Base-by-base conservation (phyloP, 2,329 filamentous ascomycete species). In the Emergomyces pasteurianus region DNA sequence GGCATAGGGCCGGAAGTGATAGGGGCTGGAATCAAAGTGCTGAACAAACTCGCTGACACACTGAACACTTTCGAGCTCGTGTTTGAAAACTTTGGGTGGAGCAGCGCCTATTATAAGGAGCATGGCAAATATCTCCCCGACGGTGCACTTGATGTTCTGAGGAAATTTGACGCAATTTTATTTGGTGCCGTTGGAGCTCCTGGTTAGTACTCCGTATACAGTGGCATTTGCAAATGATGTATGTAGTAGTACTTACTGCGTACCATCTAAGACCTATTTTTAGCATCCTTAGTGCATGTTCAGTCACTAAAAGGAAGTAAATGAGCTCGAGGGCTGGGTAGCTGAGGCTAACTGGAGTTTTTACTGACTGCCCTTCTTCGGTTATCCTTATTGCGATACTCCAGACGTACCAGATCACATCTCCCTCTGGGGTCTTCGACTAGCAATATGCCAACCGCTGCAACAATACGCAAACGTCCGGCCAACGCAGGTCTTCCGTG, bases 1-100 rank as follows among this genome's bases (percentile, higher is more conserved):
- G 86, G 86, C 59, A 88, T 89, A 63, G 86, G 86, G 1, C 80
- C 80, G 1, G 86, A 89, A 71, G 86, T 89, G 12, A 82, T 87
- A 71, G 75, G 79, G 38, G 84, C 84, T 1, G 85, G 84, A 1
- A 81, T 88, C 9, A 75, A 80, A 49, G 77, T 78, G 21, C 67
- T 82, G 18, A 71, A 76, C 61, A 77, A 75, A 56, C 72, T 82
- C 26, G 72, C 78, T n/a, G 66, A 72, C 28, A 70, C 71, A 5
- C 69, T 78, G 6, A 74, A 73, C 23, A 76, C 71, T 28, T 82
- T 80, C 65, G 63, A 73, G 9, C 78, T 83, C 62, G 74, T 80
- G 14, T 83, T 81, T 65, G 78, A 72, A 1, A 76, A 77, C 61
- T 79, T 81, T 64, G 78, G 81, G 68, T 81, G 78, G 75, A 77